These are phyloP conservation scores for Phytophthora boehmeriae DNA, from an alignment of 352 stramenopile genomes.

Conservation along the genomic window DNA sequence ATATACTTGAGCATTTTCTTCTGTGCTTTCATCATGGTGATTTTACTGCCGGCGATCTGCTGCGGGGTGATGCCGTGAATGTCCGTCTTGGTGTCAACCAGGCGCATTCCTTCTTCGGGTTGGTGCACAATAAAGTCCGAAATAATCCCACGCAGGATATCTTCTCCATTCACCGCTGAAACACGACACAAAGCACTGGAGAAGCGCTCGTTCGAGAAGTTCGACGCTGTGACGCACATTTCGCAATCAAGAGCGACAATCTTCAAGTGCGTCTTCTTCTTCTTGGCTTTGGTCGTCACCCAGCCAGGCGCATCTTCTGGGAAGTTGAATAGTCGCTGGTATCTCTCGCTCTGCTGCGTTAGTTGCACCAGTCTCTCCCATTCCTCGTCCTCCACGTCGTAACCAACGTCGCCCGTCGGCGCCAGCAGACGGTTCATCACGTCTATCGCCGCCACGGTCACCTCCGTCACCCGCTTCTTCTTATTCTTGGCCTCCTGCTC, in stretches of 20 bases:
- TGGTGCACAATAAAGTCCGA: constrained; percentile 87
- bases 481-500: constrained; percentile 35
- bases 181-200: constrained; percentile 80
- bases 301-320: constrained; percentile 46
- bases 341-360: constrained; percentile 63
- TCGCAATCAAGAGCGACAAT: constrained; percentile 87
- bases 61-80: constrained; percentile 83
- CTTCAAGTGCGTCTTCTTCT: constrained; percentile 62
- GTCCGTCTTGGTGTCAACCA: constrained; percentile 83
- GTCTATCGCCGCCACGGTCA: constrained; percentile 68
- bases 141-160: constrained; percentile 75
- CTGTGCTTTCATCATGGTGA: constrained; percentile 73
- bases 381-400: constrained; percentile 58
- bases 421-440: constrained; percentile 70
- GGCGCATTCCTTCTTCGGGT: constrained; percentile 55
- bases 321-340: constrained; percentile 66
- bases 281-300: constrained; percentile 69
- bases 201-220: constrained; percentile 31
- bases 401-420: constrained; percentile 51
- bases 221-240: constrained; percentile 76
- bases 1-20: constrained; percentile 90
- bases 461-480: constrained; percentile 68
- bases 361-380: constrained; percentile 77
- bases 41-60: constrained; percentile 77
- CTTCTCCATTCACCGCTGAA: constrained; percentile 79